Evolutionary conservation across 2,329 filamentous ascomycete species (phyloP), one percentile per base, ranked within the genome.

Genomic region (Bipolaris sorokiniana): DNA sequence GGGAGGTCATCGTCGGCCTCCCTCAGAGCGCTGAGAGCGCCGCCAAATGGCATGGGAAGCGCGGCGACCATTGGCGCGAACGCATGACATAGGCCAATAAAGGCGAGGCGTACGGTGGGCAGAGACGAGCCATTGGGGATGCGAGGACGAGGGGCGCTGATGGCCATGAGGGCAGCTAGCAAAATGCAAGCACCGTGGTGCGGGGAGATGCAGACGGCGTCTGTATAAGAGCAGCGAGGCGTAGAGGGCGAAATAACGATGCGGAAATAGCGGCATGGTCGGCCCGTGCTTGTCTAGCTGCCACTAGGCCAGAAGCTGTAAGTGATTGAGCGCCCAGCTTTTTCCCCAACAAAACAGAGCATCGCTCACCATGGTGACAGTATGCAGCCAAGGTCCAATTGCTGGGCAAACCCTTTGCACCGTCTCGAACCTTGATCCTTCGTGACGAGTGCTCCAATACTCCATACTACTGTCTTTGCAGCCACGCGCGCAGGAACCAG

Each of bases 21-120:
- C 16, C 28, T 46, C 37, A 74, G 56, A 7, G 66, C 56, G 44
- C 54, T 50, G 10, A 71, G 48, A 34, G 66, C 49, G 49, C 65
- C 56, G 49, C 65, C 69, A 55, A 71, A 64, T 1, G 62, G 58
- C 53, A 75, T 59, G 37, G 75, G 75, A 42, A 76, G 61, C 37
- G 73, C 75, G 52, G 66, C 71, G 49, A 70, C 72, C 44, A 75
- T 54, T 41, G 74, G 72, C 55, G 68, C 64, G 50, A 70, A 69
- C 58, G 66, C 65, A 54, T 76, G 71, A 55, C 72, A 62, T 56
- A 76, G 60, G 56, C 59, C 64, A 61, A 73, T 58, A 47, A 70
- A 58, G 48, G 71, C 63, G 45, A 71, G 58, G 63, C 65, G 63
- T 51, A 71, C 42, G 54, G 41, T 31, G 15, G 66, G 73, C 48